phyloP scores from a whole-genome alignment of 345 rosid species.

The Leavenworthia alabamica region DNA sequence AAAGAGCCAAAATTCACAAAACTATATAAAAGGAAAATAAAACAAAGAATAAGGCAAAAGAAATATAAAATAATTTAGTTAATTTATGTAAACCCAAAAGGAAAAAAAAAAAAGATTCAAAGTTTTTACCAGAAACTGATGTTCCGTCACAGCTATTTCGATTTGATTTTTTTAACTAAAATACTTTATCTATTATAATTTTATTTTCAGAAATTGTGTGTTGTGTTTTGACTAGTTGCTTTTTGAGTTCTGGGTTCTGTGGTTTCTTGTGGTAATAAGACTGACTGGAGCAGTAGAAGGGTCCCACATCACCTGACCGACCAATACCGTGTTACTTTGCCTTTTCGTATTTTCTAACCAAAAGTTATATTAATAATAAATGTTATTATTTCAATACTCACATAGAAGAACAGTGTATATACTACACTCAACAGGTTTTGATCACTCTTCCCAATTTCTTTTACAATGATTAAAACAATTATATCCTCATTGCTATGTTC shows the following conservation, averaged over 20 bases:
- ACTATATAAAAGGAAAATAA: background rate
- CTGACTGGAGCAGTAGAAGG: conserved; percentile 32
- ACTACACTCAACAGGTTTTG: conserved; percentile 15
- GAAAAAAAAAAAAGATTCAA: background rate
- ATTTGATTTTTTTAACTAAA: background rate
- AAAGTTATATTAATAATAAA: background rate
- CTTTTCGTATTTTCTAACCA: conserved; percentile 31
- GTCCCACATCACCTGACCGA: conserved; percentile 29
- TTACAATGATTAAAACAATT: conserved; percentile 22
- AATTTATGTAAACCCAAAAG: no score
- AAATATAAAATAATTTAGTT: no score
- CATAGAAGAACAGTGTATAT: conserved; percentile 3
- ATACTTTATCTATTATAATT: background rate
- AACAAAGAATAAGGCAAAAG: background rate
- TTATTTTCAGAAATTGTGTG: background rate
- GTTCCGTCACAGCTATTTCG: conserved; percentile 17
- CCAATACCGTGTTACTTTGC: conserved; percentile 23
- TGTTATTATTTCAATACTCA: background rate
- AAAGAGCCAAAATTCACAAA: background rate
- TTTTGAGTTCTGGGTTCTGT: conserved; percentile 25
- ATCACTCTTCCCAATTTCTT: conserved; percentile 20
- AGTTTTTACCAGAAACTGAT: background rate
- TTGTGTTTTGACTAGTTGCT: background rate
- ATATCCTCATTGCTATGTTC: conserved; percentile 18
- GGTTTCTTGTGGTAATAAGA: conserved; percentile 37